A percentile compares a stretch with the other conserved stretches of the same genome.
phyloP scores from a whole-genome alignment of 768 basidiomycete genomes.

The Chiua virens region DNA sequence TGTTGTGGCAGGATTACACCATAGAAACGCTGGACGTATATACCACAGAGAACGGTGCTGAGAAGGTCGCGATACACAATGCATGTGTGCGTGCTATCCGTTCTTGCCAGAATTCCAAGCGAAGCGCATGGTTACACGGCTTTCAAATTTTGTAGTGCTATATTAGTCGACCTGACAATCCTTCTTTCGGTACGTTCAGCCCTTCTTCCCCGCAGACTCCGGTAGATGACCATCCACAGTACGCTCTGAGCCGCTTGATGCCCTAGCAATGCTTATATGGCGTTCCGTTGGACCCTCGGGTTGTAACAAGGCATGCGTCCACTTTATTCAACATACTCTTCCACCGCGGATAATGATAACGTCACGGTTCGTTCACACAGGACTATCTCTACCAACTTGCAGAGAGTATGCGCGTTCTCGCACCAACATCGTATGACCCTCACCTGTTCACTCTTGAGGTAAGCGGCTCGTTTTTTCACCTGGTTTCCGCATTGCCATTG shows the following conservation, averaged over 20 bases:
- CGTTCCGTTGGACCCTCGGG: constrained; percentile 79
- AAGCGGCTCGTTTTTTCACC: too few species aligned
- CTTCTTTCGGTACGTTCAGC: constrained; percentile 67
- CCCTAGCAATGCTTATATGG: constrained; percentile 67
- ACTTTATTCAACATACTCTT: not conserved
- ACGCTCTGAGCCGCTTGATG: constrained; percentile 71
- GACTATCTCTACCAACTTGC: constrained; percentile 84
- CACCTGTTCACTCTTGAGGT: constrained; percentile 78
- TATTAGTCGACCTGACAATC: constrained; percentile 83
- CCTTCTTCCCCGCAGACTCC: not conserved
- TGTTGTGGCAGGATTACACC: constrained; percentile 69
- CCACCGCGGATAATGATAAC: too few species aligned
- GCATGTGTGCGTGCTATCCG: constrained; percentile 27
- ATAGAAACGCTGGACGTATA: constrained; percentile 74
- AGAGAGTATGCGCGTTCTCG: constrained; percentile 67
- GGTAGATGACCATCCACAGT: constrained; percentile 41
- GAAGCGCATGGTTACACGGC: not conserved
- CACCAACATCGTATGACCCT: constrained; percentile 67
- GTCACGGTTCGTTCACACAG: constrained; percentile 34
- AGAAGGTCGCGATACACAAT: constrained; percentile 53
- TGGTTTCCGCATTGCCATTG: too few species aligned
- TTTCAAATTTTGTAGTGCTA: constrained; percentile 55
- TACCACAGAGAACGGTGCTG: constrained; percentile 47
- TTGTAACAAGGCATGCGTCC: constrained; percentile 64
- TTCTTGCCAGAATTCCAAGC: not conserved